phyloP scores from a whole-genome alignment of 176 grass and related monocot genomes.

The Triticum monococcum region DNA sequence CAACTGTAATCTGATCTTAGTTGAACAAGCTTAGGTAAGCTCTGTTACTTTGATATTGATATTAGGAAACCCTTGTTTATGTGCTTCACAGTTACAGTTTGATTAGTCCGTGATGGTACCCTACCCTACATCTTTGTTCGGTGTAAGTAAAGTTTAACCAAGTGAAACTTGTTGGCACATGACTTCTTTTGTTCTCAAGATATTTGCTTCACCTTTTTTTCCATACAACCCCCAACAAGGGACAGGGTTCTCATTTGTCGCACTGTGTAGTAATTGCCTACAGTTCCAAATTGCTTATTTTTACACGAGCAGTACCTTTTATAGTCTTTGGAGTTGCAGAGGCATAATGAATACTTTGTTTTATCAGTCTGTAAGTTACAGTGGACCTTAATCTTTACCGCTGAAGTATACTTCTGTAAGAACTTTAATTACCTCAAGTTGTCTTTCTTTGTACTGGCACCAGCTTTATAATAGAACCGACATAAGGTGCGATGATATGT shows the following conservation, averaged over 20 bases:
- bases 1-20: background rate
- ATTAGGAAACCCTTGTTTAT: background rate
- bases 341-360: background rate
- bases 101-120: no score
- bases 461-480: background rate
- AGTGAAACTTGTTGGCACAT: background rate
- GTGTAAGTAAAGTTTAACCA: background rate
- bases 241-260: background rate
- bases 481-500: background rate
- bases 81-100: background rate
- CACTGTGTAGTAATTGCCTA: background rate
- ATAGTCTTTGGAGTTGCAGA: background rate
- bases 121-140: background rate
- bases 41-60: background rate
- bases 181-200: background rate
- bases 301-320: background rate
- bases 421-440: slow-evolving; percentile 8
- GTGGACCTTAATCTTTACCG: background rate
- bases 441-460: background rate
- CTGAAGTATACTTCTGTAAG: background rate
- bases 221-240: no score
- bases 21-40: background rate
- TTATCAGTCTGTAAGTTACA: background rate
- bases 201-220: slow-evolving; percentile 8
- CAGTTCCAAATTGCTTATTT: background rate